phyloP scores from a whole-genome alignment of 192 early-diverging fungal species.

The Dimargaris verticillata region DNA sequence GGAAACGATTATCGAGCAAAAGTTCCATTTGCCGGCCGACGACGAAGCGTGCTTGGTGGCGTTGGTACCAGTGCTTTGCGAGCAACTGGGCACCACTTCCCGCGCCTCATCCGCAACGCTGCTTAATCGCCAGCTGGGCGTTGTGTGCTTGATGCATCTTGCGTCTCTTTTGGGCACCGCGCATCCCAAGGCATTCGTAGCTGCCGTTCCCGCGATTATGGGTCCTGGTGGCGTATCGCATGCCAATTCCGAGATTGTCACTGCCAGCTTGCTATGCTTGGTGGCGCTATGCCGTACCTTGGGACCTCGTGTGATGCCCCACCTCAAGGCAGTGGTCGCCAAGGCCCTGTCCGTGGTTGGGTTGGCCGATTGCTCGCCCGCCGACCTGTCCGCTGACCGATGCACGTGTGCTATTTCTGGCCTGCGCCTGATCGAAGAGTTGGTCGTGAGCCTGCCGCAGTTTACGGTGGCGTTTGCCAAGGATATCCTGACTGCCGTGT shows the following conservation, averaged over 20 bases:
- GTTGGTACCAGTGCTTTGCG: conserved; percentile 14
- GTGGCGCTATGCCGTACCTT: conserved; percentile 4
- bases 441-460: conserved; percentile 8
- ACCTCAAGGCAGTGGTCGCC: conserved; percentile 13
- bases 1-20: conserved; percentile 18
- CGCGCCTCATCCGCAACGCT: conserved; percentile 16
- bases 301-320: conserved; percentile 13
- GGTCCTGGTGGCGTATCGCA: conserved; percentile 24
- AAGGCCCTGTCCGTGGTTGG: background rate
- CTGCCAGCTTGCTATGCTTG: background rate
- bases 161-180: conserved; percentile 41
- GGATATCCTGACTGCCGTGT: background rate
- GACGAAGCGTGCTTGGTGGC: conserved; percentile 20
- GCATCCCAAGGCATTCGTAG: conserved; percentile 42
- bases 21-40: conserved; percentile 11
- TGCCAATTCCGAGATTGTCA: background rate
- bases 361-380: too few relatives aligned
- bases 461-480: conserved; percentile 2
- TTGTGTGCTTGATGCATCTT: conserved; percentile 64
- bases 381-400: conserved; percentile 11
- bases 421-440: conserved; percentile 7
- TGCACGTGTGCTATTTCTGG: background rate
- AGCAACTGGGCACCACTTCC: background rate
- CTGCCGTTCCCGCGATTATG: conserved; percentile 33
- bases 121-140: conserved; percentile 56